A percentile compares a stretch with the other conserved stretches of the same genome.
Conservation (phyloP, 1,284 basidiomycete genomes). For the Microstroma glucosiphilum region DNA sequence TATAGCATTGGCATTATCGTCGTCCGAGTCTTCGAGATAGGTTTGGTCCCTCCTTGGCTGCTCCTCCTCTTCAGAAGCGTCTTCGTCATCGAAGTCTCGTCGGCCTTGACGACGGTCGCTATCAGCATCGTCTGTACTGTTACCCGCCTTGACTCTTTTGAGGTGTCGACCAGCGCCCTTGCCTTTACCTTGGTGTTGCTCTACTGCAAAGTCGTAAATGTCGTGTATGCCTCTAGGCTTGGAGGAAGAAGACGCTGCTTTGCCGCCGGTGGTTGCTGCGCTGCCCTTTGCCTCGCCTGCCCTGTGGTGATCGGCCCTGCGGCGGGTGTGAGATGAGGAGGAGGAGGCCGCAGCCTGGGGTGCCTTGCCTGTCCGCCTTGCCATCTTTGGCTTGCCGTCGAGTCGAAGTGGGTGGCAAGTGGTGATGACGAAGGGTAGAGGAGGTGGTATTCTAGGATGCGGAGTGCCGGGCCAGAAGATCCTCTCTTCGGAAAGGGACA, state of each 20-base stretch:
- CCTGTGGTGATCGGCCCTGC: constrained; percentile 14
- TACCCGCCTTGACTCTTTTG: constrained; percentile 5
- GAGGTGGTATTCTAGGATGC: not conserved
- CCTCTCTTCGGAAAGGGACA: no score
- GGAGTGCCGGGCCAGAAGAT: no score
- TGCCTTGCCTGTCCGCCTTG: not conserved
- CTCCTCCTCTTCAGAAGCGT: constrained; percentile 16
- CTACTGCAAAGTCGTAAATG: constrained; percentile 21
- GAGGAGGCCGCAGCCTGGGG: not conserved
- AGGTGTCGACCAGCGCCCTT: constrained; percentile 32
- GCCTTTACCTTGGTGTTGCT: constrained; percentile 17
- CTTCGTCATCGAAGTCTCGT: constrained; percentile 10
- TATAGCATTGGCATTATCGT: constrained; percentile 7
- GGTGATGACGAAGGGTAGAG: not conserved
- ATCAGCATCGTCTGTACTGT: constrained; percentile 41
- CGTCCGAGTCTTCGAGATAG: not conserved
- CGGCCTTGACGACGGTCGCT: not conserved
- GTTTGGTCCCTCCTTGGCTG: not conserved
- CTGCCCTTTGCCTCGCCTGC: not conserved
- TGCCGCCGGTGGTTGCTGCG: not conserved
- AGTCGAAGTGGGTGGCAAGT: no score
- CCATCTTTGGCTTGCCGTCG: not conserved
- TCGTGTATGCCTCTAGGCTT: constrained; percentile 17
- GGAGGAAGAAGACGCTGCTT: constrained; percentile 11
- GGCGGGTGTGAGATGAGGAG: constrained; percentile 1